Base-by-base conservation (phyloP, 345 rosid genomes). In the Syzygium aqueum region DNA sequence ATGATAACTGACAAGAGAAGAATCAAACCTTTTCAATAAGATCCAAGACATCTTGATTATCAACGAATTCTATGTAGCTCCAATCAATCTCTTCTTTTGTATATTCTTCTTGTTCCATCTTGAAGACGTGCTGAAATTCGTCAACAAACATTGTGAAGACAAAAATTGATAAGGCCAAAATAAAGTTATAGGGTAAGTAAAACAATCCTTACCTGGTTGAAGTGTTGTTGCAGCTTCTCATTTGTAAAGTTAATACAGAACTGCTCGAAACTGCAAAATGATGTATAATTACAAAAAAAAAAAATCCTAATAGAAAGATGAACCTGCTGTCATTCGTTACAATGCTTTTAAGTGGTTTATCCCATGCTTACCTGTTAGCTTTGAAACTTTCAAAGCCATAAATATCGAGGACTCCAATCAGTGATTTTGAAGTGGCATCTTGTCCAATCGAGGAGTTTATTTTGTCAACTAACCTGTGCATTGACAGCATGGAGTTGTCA, bases 41-140 rank as follows among this genome's bases (percentile, higher is more conserved):
- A 90, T 97, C 99, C 86, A 97, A 90, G 56, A 97, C 99, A 92
- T 97, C 99, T 92, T 97, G 98, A 85, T 97, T 97, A 87, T 97
- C 99, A 77, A 96, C 99, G 89, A 97, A 97, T 89, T 97, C 99
- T 88, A 97, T 96, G 94, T 97, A 95, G 91, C 98, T 97, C 98
- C 99, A 97, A 88, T 96, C 89, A 40, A 97, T 97, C 92, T 94
- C 92, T 91, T 97, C 99, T 89, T 97, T 97, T 43, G 98, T 96
- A 90, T 97, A 97, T 90, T 97, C 98, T 92, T 97, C 98, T 90
- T 97, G 99, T 89, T 97, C 99, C 99, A 96, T 97, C 94, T 97
- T 97, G 92, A 97, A 97, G 87, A 97, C 99, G 25, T 97, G 99
- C 98, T 97, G 98, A 87, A 93, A 86, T 63, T 86, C 86, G 86